Percentiles rank a stretch among this genome's conserved stretches.
These are phyloP conservation scores for Citrus australasica DNA, from an alignment of 345 rosid species.

Conservation along the genomic window DNA sequence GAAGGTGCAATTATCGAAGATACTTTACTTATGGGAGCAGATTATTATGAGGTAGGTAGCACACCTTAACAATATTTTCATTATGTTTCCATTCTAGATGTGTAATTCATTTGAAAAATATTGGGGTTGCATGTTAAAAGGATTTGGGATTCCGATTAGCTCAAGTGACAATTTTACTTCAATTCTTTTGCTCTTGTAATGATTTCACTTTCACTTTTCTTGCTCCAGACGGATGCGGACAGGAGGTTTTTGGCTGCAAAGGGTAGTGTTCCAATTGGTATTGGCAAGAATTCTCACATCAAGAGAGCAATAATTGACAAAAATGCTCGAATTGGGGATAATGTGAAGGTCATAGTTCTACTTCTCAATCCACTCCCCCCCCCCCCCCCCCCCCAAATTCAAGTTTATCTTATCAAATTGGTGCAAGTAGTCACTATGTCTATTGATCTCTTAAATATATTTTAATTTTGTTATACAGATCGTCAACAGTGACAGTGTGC, in stretches of 20 bases:
- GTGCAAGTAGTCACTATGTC: background rate
- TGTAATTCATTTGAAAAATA: background rate
- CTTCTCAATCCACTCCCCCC: background rate
- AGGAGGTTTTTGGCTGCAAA: constrained; percentile 80
- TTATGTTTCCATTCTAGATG: background rate
- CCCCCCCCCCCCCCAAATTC: background rate
- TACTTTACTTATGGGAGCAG: constrained; percentile 91
- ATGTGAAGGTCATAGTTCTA: constrained; percentile 62
- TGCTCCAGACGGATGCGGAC: constrained; percentile 76
- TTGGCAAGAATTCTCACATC: constrained; percentile 80
- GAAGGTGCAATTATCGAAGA: constrained; percentile 96
- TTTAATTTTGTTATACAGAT: constrained; percentile 38
- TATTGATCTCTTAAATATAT: background rate
- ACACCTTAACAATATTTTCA: background rate
- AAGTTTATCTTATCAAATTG: background rate
- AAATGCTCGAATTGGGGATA: constrained; percentile 86
- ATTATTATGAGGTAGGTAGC: constrained; percentile 92
- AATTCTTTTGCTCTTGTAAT: background rate
- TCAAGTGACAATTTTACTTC: background rate
- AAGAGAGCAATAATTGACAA: constrained; percentile 96
- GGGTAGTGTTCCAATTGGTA: constrained; percentile 89
- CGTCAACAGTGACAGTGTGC: constrained; percentile 72
- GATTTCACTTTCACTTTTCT: background rate
- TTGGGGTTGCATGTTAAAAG: background rate
- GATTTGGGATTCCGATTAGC: background rate